A percentile compares a stretch with the other conserved stretches of the same genome.
Conservation (phyloP, 2,329 filamentous ascomycete species). For the Penicillium paneum region DNA sequence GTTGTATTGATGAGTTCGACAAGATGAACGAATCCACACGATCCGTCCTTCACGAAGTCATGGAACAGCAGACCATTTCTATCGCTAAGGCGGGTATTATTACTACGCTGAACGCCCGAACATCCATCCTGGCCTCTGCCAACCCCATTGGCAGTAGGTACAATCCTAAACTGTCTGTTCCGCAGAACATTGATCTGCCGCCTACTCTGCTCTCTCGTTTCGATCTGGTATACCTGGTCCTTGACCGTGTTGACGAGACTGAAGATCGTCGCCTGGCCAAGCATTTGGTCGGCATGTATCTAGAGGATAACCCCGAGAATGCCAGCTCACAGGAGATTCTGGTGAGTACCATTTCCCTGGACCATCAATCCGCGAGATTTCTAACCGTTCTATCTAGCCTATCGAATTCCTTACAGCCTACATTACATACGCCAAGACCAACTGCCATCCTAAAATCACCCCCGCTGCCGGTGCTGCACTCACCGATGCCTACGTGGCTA, state of each 20-base stretch:
- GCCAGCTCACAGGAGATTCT: slow-evolving; percentile 74
- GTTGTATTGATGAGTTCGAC: slow-evolving; percentile 77
- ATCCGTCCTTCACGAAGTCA: slow-evolving; percentile 74
- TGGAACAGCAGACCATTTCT: slow-evolving; percentile 77
- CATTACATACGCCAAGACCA: slow-evolving; percentile 89
- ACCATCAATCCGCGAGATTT: slow-evolving; percentile 10
- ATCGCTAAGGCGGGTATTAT: slow-evolving; percentile 77
- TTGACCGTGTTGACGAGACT: slow-evolving; percentile 89
- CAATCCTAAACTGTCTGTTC: slow-evolving; percentile 91
- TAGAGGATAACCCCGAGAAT: slow-evolving; percentile 89
- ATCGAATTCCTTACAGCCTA: slow-evolving; percentile 95
- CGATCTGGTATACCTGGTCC: slow-evolving; percentile 92
- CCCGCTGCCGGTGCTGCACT: slow-evolving; percentile 78
- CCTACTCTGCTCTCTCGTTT: slow-evolving; percentile 94
- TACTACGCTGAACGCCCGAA: slow-evolving; percentile 88
- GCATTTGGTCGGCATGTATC: slow-evolving; percentile 92
- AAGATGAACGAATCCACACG: slow-evolving; percentile 75
- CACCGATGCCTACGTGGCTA: slow-evolving; percentile 82
- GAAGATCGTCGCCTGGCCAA: slow-evolving; percentile 83
- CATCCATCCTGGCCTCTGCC: slow-evolving; percentile 91
- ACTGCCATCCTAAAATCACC: slow-evolving; percentile 79
- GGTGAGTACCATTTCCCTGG: slow-evolving; percentile 52
- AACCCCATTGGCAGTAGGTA: slow-evolving; percentile 98
- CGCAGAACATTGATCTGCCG: slow-evolving; percentile 95
- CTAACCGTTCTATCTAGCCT: slow-evolving; percentile 53